Base-by-base conservation (phyloP, 371 early-diverging fungal species). In the Actinomortierella ambigua region DNA sequence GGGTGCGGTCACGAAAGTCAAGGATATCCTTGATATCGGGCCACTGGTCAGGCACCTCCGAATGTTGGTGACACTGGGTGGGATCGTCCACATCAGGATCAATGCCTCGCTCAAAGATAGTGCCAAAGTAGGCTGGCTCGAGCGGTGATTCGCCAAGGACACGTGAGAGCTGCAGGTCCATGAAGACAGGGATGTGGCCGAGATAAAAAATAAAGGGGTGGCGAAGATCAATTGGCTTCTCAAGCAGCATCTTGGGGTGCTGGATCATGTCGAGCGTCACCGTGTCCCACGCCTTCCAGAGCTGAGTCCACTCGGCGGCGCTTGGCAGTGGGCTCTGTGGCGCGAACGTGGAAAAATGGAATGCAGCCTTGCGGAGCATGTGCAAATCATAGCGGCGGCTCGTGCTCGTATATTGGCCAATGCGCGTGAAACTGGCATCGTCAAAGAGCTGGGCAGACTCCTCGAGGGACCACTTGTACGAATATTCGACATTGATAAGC, bases 51-150 rank as follows among this genome's bases (percentile, higher is more conserved):
- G 95, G 97, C 0, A 94, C 88, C 26, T 78, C 78, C 0, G 95
- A 94, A 63, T 96, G 97, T 7, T 83, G 77, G 64, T 96, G 88
- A 76, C 92, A 91, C 24, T 82, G 73, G 0, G 85, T 78, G 5
- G 91, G 90, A 59, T 93, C 90, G 11, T 94, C 91, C 69, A 95
- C 81, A 60, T 93, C 91, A 4, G 97, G 95, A 57, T 96, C 95
- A 63, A 96, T 95, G 20, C 97, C 97, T 8, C 97, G 92, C 76
- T 95, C 94, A 82, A 95, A 96, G 57, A 94, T 92, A 27, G 81
- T 79, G 4, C 88, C 80, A 77, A 82, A 96, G 8, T 64, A 47
- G 11, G 54, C 65, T 0, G 94, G 93, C 60, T 86, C 86, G 0
- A 90, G 85, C 41, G 80, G 79, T 1, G 81, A 61, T 50, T 86